Conservation (phyloP, 805 yeast genomes). For the Lipomyces sp. region DNA sequence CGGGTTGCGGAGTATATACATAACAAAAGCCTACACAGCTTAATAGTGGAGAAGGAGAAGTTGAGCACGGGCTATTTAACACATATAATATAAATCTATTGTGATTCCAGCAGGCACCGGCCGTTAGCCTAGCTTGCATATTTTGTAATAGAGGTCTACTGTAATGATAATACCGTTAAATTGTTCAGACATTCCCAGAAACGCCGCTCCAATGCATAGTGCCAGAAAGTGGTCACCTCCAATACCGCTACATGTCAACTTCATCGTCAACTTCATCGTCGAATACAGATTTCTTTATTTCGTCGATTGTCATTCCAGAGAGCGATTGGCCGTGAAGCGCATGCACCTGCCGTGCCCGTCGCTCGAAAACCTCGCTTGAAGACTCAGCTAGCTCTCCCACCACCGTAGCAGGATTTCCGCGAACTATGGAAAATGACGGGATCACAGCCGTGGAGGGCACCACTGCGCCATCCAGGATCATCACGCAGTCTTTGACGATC, state of each 20-base stretch:
- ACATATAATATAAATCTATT: too few species aligned
- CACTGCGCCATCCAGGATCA: conserved; percentile 35
- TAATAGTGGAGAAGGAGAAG: too few species aligned
- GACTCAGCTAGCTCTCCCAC: conserved; percentile 36
- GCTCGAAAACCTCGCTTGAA: conserved; percentile 35
- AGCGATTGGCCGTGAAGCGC: conserved; percentile 19
- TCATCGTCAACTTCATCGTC: conserved; percentile 12
- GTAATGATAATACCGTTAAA: too few species aligned
- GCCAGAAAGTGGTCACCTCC: background rate
- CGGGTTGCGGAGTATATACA: too few species aligned
- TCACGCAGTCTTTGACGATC: conserved; percentile 41
- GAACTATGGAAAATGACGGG: conserved; percentile 37
- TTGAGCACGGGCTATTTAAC: too few species aligned
- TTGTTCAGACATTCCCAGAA: too few species aligned
- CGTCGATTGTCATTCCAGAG: background rate
- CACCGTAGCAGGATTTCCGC: conserved; percentile 33
- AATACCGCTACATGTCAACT: conserved; percentile 1
- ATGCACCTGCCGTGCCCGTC: conserved; percentile 33
- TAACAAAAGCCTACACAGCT: too few species aligned
- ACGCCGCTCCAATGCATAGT: too few species aligned
- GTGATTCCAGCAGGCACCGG: too few species aligned
- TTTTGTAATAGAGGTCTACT: too few species aligned
- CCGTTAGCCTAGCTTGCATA: too few species aligned
- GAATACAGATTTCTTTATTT: conserved; percentile 7
- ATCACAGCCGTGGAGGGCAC: conserved; percentile 40